phyloP scores from a whole-genome alignment of 306 rosid genomes.

The Pyrus betulifolia region DNA sequence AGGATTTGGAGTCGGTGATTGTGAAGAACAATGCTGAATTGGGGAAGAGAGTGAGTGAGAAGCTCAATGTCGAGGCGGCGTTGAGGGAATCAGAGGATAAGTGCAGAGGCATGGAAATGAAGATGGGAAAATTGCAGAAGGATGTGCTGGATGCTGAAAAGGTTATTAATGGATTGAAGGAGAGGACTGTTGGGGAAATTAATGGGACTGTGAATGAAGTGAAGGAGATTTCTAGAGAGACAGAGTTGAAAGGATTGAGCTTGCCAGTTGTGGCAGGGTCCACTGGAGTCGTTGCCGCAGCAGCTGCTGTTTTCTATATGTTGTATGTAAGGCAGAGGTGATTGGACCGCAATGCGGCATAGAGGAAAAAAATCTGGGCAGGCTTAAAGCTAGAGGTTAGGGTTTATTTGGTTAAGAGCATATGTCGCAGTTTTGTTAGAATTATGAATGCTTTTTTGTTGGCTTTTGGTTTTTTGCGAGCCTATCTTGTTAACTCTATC shows the following conservation, averaged over 20 bases:
- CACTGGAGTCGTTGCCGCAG: slow-evolving; percentile 45
- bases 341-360: slow-evolving; percentile 1
- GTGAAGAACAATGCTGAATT: slow-evolving; percentile 22
- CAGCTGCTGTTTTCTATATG: slow-evolving; percentile 30
- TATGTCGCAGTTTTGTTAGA: slow-evolving; percentile 65
- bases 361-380: neutral
- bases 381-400: slow-evolving; percentile 46
- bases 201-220: slow-evolving; percentile 39
- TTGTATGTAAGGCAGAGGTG: slow-evolving; percentile 51
- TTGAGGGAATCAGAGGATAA: slow-evolving; percentile 44
- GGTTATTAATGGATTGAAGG: slow-evolving; percentile 38
- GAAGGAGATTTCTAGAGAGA: slow-evolving; percentile 33
- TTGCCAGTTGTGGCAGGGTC: slow-evolving; percentile 76
- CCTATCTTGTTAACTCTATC: slow-evolving; percentile 34
- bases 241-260: slow-evolving; percentile 34
- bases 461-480: slow-evolving; percentile 36
- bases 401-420: slow-evolving; percentile 19
- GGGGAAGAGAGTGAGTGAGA: slow-evolving; percentile 42
- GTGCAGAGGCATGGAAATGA: slow-evolving; percentile 31
- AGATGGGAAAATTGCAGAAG: slow-evolving; percentile 38
- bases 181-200: slow-evolving; percentile 32
- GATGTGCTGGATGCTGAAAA: slow-evolving; percentile 51
- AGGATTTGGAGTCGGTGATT: slow-evolving; percentile 36
- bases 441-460: slow-evolving; percentile 21
- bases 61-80: slow-evolving; percentile 32